Conservation (phyloP, 2,329 filamentous ascomycete species). For the Xylariaceae sp. region DNA sequence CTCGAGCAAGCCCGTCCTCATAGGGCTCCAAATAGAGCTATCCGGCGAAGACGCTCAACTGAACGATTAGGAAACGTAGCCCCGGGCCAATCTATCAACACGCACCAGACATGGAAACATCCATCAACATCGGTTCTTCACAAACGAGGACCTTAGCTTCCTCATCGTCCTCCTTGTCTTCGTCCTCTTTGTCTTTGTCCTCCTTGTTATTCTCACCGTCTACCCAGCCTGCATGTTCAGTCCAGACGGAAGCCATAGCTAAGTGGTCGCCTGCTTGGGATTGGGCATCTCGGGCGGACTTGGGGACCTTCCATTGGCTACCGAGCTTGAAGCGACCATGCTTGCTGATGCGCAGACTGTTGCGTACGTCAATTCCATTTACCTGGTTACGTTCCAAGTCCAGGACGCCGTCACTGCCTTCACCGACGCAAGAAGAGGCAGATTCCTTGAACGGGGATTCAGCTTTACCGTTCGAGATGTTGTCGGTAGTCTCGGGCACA, state of each 20-base stretch:
- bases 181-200: background rate
- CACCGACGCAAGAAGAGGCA: background rate
- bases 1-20: too few species aligned
- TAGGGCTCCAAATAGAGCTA: too few species aligned
- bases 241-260: background rate
- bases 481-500: too few species aligned
- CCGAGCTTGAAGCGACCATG: constrained; percentile 6
- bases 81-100: too few species aligned
- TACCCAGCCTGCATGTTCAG: background rate
- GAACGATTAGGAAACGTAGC: too few species aligned
- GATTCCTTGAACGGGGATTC: too few species aligned
- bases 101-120: too few species aligned
- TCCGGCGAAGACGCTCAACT: too few species aligned
- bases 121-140: too few species aligned
- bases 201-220: background rate
- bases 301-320: constrained; percentile 13
- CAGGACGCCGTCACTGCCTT: constrained; percentile 9
- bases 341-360: constrained; percentile 2
- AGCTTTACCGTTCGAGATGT: background rate
- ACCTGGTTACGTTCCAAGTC: background rate
- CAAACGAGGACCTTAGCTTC: background rate
- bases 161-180: background rate
- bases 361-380: background rate
- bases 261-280: background rate
- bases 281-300: background rate